Conservation (phyloP, 164 flowering plant genomes). For the Annona squamosa region DNA sequence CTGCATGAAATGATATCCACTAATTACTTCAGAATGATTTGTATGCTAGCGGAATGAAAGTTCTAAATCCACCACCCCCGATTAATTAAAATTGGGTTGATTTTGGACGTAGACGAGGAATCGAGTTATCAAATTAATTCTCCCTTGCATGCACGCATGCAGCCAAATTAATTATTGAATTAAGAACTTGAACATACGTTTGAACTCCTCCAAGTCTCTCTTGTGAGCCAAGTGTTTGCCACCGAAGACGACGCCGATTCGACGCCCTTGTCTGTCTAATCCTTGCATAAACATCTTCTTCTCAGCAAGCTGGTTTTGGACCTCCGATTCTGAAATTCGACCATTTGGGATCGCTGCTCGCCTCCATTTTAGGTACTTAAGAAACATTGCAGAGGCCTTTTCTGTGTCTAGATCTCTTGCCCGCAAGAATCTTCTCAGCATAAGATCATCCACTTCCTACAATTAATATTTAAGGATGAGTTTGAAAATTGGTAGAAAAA, state of each 20-base stretch:
- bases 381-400: conserved; percentile 51
- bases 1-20: conserved; percentile 26
- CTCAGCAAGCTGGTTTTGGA: conserved; percentile 51
- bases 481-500: too few species aligned
- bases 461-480: not conserved
- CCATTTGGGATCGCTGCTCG: conserved; percentile 52
- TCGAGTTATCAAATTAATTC: too few species aligned
- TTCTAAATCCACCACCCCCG: not conserved
- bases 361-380: conserved; percentile 71
- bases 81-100: not conserved
- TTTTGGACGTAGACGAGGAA: too few species aligned
- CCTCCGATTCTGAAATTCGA: conserved; percentile 37
- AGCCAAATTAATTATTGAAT: too few species aligned
- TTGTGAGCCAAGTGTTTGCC: conserved; percentile 37
- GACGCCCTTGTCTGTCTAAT: conserved; percentile 57
- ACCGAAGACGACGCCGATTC: conserved; percentile 32
- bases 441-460: conserved; percentile 64
- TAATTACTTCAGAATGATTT: not conserved
- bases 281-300: conserved; percentile 75
- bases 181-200: conserved; percentile 34
- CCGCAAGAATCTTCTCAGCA: conserved; percentile 70
- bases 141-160: too few species aligned
- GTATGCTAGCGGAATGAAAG: not conserved
- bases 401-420: conserved; percentile 70
- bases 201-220: conserved; percentile 58